Evolutionary conservation across 164 flowering plant species (phyloP).

Genomic region (Stephania cephalantha): DNA sequence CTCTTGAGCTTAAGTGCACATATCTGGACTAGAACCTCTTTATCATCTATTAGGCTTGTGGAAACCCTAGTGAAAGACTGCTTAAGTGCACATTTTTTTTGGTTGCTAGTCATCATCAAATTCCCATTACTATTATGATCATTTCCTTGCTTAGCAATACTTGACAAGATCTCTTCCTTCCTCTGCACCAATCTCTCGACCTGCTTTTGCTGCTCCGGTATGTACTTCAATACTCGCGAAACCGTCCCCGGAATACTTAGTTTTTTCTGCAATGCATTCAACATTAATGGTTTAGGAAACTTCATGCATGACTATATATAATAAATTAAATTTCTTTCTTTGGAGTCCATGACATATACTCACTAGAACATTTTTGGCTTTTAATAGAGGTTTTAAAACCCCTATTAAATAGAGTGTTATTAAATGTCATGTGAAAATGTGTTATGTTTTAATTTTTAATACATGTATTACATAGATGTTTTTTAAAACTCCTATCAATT

Average conservation of each 20-base stretch:
- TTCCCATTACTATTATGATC: background rate
- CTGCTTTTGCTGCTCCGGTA: conserved; percentile 55
- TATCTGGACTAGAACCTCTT: conserved; percentile 44
- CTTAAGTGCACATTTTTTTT: background rate
- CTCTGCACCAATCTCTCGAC: conserved; percentile 32
- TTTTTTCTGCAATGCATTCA: conserved; percentile 38
- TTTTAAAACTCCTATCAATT: too few relatives aligned
- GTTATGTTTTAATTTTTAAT: too few relatives aligned
- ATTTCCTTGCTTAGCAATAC: conserved; percentile 19
- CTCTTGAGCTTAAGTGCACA: conserved; percentile 18
- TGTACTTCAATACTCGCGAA: conserved; percentile 44
- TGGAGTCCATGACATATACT: too few relatives aligned
- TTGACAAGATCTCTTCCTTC: conserved; percentile 38
- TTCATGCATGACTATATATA: too few relatives aligned
- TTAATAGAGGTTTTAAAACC: too few relatives aligned
- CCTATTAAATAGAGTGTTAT: too few relatives aligned
- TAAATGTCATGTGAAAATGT: too few relatives aligned
- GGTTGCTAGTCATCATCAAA: background rate
- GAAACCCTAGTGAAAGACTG: conserved; percentile 21
- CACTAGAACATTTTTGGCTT: too few relatives aligned
- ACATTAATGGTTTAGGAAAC: background rate
- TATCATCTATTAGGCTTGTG: conserved; percentile 27
- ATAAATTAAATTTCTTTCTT: too few relatives aligned
- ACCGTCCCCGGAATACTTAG: conserved; percentile 56
- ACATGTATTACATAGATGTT: too few relatives aligned